phyloP scores from a whole-genome alignment of 805 yeast genomes.

The Candida nitratophila region DNA sequence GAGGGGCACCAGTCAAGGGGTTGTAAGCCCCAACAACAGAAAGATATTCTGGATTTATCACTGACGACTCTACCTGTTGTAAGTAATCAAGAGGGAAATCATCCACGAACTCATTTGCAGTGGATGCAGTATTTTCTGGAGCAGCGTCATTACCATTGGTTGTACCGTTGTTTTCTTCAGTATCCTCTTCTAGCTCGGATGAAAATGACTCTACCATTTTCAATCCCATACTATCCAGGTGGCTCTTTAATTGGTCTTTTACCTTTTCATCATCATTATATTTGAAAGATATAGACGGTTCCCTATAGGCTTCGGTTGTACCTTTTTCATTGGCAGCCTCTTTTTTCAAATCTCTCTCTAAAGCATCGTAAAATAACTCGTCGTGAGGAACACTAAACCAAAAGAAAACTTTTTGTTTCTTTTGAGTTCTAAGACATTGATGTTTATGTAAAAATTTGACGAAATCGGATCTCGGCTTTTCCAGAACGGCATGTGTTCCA shows the following conservation, averaged over 20 bases:
- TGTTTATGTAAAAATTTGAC: slow-evolving; percentile 79
- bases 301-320: slow-evolving; percentile 65
- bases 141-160: too few species aligned
- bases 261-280: slow-evolving; percentile 50
- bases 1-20: slow-evolving; percentile 11
- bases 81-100: slow-evolving; percentile 71
- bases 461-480: slow-evolving; percentile 79
- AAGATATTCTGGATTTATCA: slow-evolving; percentile 23
- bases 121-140: too few species aligned
- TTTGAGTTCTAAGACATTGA: slow-evolving; percentile 85
- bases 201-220: slow-evolving; percentile 4
- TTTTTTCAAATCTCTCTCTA: slow-evolving; percentile 84
- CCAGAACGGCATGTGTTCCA: slow-evolving; percentile 82
- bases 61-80: slow-evolving; percentile 27
- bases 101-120: slow-evolving; percentile 32
- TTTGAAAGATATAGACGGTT: slow-evolving; percentile 74
- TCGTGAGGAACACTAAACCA: slow-evolving; percentile 97
- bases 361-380: slow-evolving; percentile 83
- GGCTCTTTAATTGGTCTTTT: slow-evolving; percentile 42
- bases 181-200: background rate
- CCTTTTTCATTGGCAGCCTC: slow-evolving; percentile 56
- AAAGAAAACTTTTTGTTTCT: slow-evolving; percentile 92
- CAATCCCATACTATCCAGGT: slow-evolving; percentile 11
- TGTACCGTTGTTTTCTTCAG: background rate
- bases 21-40: slow-evolving; percentile 1